A percentile compares a stretch with the other conserved stretches of the same genome.
Conservation (phyloP, 495 filamentous ascomycete species). For the Tuber microsphaerosporum region DNA sequence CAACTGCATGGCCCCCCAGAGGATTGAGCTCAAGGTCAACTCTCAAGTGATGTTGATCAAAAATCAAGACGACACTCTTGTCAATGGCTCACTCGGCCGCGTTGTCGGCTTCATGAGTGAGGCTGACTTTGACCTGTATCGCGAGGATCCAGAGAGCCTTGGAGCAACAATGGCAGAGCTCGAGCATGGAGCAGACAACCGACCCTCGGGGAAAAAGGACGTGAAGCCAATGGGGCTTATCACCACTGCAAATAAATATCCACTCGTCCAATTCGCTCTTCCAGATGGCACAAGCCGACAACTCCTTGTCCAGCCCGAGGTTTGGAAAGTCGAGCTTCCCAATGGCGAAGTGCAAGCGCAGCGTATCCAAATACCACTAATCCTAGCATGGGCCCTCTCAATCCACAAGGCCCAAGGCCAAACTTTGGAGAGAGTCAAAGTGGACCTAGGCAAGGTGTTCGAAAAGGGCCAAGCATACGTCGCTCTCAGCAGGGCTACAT, state of each 20-base stretch:
- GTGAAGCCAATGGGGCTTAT: slow-evolving; percentile 36
- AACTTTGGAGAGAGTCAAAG: slow-evolving; percentile 88
- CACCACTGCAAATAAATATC: slow-evolving; percentile 53
- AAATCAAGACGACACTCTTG: slow-evolving; percentile 87
- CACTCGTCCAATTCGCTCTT: slow-evolving; percentile 71
- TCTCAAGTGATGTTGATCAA: slow-evolving; percentile 99
- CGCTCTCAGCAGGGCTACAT: slow-evolving; percentile 75
- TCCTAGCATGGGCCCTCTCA: slow-evolving; percentile 90
- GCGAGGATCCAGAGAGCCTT: slow-evolving; percentile 53
- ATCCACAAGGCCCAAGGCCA: slow-evolving; percentile 99
- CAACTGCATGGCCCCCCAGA: slow-evolving; percentile 85
- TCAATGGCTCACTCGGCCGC: slow-evolving; percentile 87
- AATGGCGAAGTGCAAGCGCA: slow-evolving; percentile 89
- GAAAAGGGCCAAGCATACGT: slow-evolving; percentile 92
- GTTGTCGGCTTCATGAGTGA: slow-evolving; percentile 84
- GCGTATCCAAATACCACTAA: slow-evolving; percentile 70
- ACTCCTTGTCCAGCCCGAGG: slow-evolving; percentile 74
- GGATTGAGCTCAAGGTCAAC: slow-evolving; percentile 75
- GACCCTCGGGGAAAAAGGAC: background rate
- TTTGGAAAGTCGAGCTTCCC: slow-evolving; percentile 94
- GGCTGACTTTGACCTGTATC: slow-evolving; percentile 60
- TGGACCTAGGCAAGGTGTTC: slow-evolving; percentile 84
- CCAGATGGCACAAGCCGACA: slow-evolving; percentile 70
- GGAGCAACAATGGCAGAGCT: slow-evolving; percentile 42
- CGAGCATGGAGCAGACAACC: slow-evolving; percentile 45